Evolutionary conservation across 345 rosid species (phyloP).

Genomic region (Hevea brasiliensis): DNA sequence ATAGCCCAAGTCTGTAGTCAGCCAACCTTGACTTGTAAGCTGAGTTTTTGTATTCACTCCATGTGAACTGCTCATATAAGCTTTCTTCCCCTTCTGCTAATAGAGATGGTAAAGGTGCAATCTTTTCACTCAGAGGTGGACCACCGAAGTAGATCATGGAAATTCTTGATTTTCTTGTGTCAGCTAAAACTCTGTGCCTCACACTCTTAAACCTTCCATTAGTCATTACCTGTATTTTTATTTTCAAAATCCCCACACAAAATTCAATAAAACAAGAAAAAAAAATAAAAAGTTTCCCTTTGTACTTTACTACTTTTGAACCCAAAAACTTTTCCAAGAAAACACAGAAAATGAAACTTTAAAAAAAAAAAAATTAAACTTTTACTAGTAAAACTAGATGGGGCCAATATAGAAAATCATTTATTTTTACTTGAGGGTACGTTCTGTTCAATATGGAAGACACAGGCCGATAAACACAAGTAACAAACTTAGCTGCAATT

Average conservation of each 20-base stretch:
- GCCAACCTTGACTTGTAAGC: slow-evolving; percentile 76
- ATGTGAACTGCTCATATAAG: slow-evolving; percentile 80
- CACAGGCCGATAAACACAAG: background rate
- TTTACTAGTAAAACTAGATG: background rate
- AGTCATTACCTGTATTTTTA: slow-evolving; percentile 67
- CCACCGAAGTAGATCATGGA: slow-evolving; percentile 94
- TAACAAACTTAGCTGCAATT: background rate
- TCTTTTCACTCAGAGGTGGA: slow-evolving; percentile 60
- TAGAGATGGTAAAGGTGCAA: slow-evolving; percentile 53
- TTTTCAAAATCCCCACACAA: background rate
- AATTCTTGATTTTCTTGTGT: slow-evolving; percentile 54
- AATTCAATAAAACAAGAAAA: background rate
- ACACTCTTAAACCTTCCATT: slow-evolving; percentile 88
- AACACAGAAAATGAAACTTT: too few relatives aligned
- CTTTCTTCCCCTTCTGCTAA: slow-evolving; percentile 56
- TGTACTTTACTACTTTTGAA: slow-evolving; percentile 7
- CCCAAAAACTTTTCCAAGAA: background rate
- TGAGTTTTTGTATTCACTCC: slow-evolving; percentile 76
- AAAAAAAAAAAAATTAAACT: too few relatives aligned
- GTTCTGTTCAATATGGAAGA: background rate
- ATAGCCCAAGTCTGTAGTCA: slow-evolving; percentile 68
- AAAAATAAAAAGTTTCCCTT: background rate
- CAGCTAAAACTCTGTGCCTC: slow-evolving; percentile 80
- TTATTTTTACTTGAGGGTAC: too few relatives aligned
- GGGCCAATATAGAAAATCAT: too few relatives aligned